Conservation (phyloP, 139 green algal genomes). For the Dunaliella primolecta region DNA sequence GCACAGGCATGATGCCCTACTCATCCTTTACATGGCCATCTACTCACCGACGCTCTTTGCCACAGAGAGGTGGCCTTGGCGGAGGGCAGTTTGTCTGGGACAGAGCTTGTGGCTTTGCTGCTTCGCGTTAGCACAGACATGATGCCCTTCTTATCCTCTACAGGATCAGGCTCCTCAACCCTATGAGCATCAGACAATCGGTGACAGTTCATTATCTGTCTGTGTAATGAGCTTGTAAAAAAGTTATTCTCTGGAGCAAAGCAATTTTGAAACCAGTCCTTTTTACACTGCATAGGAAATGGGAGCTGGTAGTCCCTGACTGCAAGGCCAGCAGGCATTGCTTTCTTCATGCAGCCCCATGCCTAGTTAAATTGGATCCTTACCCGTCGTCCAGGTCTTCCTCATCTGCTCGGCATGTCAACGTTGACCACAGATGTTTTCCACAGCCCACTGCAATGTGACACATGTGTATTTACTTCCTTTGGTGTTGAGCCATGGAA, state of each 20-base stretch:
- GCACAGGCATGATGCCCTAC: neutral
- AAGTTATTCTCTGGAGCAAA: too few species aligned
- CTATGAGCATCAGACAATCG: neutral
- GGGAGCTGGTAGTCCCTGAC: neutral
- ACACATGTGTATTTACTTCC: too few species aligned
- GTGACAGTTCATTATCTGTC: too few species aligned
- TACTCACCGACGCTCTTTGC: neutral
- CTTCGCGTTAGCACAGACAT: too few species aligned
- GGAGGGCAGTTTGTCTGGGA: neutral
- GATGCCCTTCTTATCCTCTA: neutral
- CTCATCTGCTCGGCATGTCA: too few species aligned
- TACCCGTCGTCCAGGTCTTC: too few species aligned
- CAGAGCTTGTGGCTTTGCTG: neutral
- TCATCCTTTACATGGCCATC: neutral
- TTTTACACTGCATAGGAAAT: neutral
- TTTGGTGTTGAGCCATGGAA: too few species aligned
- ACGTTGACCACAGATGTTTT: too few species aligned
- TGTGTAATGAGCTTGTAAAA: too few species aligned
- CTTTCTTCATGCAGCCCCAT: neutral
- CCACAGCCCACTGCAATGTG: too few species aligned
- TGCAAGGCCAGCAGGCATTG: neutral
- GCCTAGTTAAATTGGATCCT: neutral
- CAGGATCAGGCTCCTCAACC: neutral
- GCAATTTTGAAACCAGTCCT: neutral
- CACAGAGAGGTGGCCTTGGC: neutral